Percentiles rank a stretch among this genome's conserved stretches.
phyloP scores from a whole-genome alignment of 1,284 basidiomycete species.

The Cutaneotrichosporon daszewskae region DNA sequence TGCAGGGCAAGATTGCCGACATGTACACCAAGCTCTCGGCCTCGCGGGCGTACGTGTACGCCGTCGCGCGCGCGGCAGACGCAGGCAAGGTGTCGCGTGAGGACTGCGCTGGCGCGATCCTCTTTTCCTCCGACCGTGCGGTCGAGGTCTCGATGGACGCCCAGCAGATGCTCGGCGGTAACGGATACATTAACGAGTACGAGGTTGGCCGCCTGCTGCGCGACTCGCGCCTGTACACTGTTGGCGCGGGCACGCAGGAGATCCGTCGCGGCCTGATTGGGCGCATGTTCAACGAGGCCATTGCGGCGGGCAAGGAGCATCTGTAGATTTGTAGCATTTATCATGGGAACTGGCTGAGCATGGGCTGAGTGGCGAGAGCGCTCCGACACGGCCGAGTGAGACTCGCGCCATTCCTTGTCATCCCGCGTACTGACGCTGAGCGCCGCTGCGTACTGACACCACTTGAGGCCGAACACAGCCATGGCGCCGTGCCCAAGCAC shows the following conservation, averaged over 20 bases:
- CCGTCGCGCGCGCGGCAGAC: conserved; percentile 84
- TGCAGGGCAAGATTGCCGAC: conserved; percentile 78
- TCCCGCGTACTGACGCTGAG: no score
- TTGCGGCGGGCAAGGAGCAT: conserved; percentile 20
- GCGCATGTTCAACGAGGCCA: conserved; percentile 70
- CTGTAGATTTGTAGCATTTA: conserved; percentile 9
- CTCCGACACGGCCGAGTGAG: no score
- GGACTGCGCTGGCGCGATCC: conserved; percentile 88
- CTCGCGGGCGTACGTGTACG: conserved; percentile 84
- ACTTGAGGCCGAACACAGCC: no score
- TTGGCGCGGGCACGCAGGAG: conserved; percentile 88
- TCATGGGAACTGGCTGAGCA: no score
- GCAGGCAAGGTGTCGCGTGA: conserved; percentile 71
- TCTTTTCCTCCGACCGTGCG: conserved; percentile 83
- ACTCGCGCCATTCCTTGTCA: no score
- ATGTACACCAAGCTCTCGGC: conserved; percentile 95
- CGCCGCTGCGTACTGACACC: no score
- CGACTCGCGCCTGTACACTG: conserved; percentile 78
- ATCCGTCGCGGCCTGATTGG: conserved; percentile 85
- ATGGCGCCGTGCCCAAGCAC: no score
- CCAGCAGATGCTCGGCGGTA: conserved; percentile 86
- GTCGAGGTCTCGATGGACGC: conserved; percentile 85
- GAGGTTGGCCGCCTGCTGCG: conserved; percentile 77
- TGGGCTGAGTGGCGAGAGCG: no score
- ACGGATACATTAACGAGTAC: conserved; percentile 91